Evolutionary conservation across 352 stramenopile genomes (phyloP).

Genomic region (Proteromonas lacertae): DNA sequence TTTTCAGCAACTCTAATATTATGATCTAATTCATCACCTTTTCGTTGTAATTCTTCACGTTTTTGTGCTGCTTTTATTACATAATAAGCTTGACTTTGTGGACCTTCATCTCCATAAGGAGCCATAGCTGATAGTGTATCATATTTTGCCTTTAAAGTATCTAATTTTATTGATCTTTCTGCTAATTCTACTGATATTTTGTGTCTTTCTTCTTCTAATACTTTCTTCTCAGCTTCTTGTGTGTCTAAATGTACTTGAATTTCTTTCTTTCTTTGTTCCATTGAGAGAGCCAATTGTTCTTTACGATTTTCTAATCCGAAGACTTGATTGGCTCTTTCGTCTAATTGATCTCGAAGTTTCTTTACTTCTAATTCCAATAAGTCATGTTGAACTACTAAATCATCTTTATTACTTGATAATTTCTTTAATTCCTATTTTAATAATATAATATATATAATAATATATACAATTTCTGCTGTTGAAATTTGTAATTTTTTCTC

Average conservation of each 20-base stretch:
- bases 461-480: conserved; percentile 30
- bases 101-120: conserved; percentile 29
- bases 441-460: no score
- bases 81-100: conserved; percentile 65
- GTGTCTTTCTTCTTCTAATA: conserved; percentile 4
- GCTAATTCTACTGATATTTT: neutral
- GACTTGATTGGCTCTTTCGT: conserved; percentile 43
- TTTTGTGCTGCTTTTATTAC: conserved; percentile 70
- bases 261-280: conserved; percentile 59
- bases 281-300: conserved; percentile 53
- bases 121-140: neutral
- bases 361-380: conserved; percentile 62
- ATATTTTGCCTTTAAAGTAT: neutral
- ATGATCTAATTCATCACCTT: conserved; percentile 63
- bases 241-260: conserved; percentile 41
- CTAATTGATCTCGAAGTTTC: conserved; percentile 42
- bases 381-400: conserved; percentile 46
- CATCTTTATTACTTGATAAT: conserved; percentile 34
- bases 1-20: conserved; percentile 57
- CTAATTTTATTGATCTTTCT: neutral
- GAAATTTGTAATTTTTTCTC: conserved; percentile 56
- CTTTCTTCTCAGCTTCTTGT: conserved; percentile 38
- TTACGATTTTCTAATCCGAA: conserved; percentile 64
- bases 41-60: conserved; percentile 58
- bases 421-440: conserved; percentile 3